Evolutionary conservation across 2,329 filamentous ascomycete genomes (phyloP).

Genomic region (Pseudogymnoascus sp.): DNA sequence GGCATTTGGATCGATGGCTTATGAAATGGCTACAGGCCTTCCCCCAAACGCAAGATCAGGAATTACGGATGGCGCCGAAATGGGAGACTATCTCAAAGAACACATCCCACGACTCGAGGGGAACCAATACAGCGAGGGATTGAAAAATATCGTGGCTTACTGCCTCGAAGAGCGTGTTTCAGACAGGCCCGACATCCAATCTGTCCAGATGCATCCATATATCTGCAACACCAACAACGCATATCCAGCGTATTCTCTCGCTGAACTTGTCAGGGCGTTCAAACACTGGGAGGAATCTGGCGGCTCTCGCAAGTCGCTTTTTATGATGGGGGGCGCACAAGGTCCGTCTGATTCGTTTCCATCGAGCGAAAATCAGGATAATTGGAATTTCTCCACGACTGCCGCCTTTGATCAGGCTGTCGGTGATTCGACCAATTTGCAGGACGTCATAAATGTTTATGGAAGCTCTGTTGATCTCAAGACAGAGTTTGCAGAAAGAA

Average conservation of each 20-base stretch:
- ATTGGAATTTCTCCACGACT: conserved; percentile 62
- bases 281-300: conserved; percentile 68
- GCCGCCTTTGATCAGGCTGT: conserved; percentile 54
- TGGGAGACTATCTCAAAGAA: conserved; percentile 48
- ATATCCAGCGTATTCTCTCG: conserved; percentile 56
- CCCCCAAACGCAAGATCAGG: conserved; percentile 59
- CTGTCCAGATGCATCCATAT: conserved; percentile 62
- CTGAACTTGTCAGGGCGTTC: conserved; percentile 61
- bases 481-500: conserved; percentile 37
- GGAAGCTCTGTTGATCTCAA: conserved; percentile 49
- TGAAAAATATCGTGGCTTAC: conserved; percentile 64
- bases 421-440: conserved; percentile 40
- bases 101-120: conserved; percentile 62
- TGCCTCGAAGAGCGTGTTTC: conserved; percentile 62
- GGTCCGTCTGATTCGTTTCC: conserved; percentile 32
- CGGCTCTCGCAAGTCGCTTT: conserved; percentile 59
- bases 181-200: conserved; percentile 59
- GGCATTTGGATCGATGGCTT: conserved; percentile 75
- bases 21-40: conserved; percentile 70
- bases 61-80: conserved; percentile 34
- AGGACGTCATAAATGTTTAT: conserved; percentile 54
- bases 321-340: conserved; percentile 51
- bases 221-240: conserved; percentile 52
- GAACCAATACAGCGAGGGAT: conserved; percentile 57
- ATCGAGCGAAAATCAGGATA: conserved; percentile 43